These are phyloP conservation scores for Wickerhamomyces sp. DNA, from an alignment of 1,139 yeast genomes.

Conservation along the genomic window DNA sequence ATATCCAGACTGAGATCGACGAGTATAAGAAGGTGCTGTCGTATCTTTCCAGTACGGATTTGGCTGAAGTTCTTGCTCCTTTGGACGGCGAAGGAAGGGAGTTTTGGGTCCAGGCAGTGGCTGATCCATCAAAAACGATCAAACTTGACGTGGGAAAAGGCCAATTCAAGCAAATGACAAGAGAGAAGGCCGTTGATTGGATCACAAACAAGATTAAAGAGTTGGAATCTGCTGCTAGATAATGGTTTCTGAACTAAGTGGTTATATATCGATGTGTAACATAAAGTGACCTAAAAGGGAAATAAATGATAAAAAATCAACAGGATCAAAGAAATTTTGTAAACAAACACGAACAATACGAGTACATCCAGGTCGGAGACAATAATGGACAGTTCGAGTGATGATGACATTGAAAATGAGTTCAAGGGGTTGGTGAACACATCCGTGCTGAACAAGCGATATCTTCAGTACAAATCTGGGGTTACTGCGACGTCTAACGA, in stretches of 20 bases:
- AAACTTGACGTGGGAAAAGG: conserved; percentile 12
- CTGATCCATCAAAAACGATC: conserved; percentile 9
- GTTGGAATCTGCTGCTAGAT: not conserved
- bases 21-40: conserved; percentile 7
- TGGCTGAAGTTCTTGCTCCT: conserved; percentile 12
- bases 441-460: conserved; percentile 2
- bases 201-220: conserved; percentile 6
- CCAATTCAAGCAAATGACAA: conserved; percentile 1
- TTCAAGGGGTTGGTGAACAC: conserved; percentile 2
- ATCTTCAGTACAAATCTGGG: conserved; percentile 1
- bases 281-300: not conserved
- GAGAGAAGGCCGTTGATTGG: conserved; percentile 6
- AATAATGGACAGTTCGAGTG: not conserved
- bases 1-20: conserved; percentile 2
- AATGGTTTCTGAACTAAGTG: not conserved
- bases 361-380: no score
- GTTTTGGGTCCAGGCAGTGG: conserved; percentile 16
- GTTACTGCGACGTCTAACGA: not conserved
- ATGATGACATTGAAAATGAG: conserved; percentile 3
- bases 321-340: not conserved
- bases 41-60: not conserved
- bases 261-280: not conserved
- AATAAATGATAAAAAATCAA: not conserved
- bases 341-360: not conserved
- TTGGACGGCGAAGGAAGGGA: conserved; percentile 19